phyloP scores from a whole-genome alignment of 208 protist genomes.

The Blastocrithidia nonstop region DNA sequence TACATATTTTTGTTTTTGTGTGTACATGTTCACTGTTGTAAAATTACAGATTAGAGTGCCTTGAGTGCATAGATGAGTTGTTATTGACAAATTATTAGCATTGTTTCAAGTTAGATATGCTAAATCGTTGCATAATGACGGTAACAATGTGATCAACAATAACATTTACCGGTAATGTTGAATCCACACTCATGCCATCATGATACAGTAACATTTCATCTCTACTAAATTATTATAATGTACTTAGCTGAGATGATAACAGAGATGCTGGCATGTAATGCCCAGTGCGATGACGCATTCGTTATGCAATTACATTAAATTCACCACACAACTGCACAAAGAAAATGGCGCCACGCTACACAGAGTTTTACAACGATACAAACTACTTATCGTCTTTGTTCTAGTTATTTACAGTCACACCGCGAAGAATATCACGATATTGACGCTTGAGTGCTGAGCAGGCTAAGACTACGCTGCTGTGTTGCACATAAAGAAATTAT shows the following conservation, averaged over 20 bases:
- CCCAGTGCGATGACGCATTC: conserved; percentile 20
- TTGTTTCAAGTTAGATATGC: no score
- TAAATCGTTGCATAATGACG: no score
- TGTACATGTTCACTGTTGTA: no score
- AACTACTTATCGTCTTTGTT: not conserved
- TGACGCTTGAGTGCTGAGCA: conserved; percentile 40
- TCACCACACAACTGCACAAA: conserved; percentile 37
- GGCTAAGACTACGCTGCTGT: conserved; percentile 23
- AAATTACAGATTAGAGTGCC: no score
- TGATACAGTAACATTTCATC: conserved; percentile 10
- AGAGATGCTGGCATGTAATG: conserved; percentile 56
- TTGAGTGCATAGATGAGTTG: no score
- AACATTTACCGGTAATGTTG: conserved; percentile 8
- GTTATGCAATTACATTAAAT: conserved; percentile 10
- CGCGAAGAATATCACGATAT: conserved; percentile 47
- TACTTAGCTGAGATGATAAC: conserved; percentile 37
- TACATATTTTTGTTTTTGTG: no score
- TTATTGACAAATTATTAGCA: no score
- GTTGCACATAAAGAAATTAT: conserved; percentile 1
- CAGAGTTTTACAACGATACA: not conserved
- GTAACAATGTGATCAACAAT: conserved; percentile 12
- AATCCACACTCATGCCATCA: conserved; percentile 14
- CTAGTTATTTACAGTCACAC: not conserved
- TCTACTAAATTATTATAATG: conserved; percentile 37
- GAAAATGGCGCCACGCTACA: conserved; percentile 9